Evolutionary conservation across 1,139 yeast species (phyloP).

Genomic region (Scheffersomyces quercinus): DNA sequence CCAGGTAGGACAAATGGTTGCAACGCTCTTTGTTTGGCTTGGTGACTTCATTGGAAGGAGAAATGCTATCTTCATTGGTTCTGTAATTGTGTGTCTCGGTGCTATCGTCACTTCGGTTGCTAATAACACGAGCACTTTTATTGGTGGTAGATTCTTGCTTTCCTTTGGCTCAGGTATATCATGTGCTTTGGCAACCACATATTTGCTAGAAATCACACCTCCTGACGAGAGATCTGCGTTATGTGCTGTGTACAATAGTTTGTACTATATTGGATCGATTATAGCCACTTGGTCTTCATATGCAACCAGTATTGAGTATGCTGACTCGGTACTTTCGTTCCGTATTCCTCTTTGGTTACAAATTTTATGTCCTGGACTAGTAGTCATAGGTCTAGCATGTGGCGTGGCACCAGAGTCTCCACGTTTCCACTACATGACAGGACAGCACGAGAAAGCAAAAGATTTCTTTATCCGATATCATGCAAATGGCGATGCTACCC

Average conservation of each 20-base stretch:
- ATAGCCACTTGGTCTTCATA: constrained; percentile 26
- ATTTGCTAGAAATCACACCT: constrained; percentile 26
- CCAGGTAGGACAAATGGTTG: constrained; percentile 19
- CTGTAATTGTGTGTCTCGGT: constrained; percentile 20
- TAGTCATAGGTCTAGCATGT: constrained; percentile 23
- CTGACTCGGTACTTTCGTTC: constrained; percentile 16
- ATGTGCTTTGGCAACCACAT: constrained; percentile 20
- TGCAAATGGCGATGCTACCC: constrained; percentile 19
- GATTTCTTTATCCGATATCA: constrained; percentile 22
- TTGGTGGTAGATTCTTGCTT: constrained; percentile 25
- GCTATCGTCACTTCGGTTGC: constrained; percentile 26
- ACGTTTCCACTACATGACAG: constrained; percentile 46
- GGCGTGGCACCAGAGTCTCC: constrained; percentile 57
- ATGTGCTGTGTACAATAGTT: constrained; percentile 21
- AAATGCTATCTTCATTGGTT: constrained; percentile 17
- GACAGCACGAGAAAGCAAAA: constrained; percentile 37
- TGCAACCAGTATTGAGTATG: constrained; percentile 20
- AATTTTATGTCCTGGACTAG: constrained; percentile 18
- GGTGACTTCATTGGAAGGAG: constrained; percentile 15
- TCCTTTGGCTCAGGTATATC: constrained; percentile 13
- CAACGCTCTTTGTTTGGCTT: constrained; percentile 12
- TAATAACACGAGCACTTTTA: constrained; percentile 15
- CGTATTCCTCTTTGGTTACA: constrained; percentile 22
- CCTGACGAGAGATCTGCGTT: constrained; percentile 23
- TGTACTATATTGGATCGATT: constrained; percentile 26